These are phyloP conservation scores for Neofusicoccum cordaticola DNA, from an alignment of 2,329 filamentous ascomycete species.

Conservation along the genomic window DNA sequence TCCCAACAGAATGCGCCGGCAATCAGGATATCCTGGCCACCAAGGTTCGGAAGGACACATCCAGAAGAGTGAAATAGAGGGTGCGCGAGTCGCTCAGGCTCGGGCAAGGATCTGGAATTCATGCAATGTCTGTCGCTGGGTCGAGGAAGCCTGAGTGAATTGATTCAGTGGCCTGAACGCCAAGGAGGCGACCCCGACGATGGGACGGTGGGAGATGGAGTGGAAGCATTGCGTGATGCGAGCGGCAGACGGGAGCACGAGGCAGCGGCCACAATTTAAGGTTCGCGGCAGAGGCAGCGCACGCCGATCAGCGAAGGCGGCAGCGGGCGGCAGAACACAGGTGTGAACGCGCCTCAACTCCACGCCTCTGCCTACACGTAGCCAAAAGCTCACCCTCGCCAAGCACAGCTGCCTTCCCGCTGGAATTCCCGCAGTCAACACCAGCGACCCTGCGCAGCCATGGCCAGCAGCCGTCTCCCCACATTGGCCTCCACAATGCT, in stretches of 20 bases:
- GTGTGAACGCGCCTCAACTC: slow-evolving; percentile 3
- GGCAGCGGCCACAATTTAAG: neutral
- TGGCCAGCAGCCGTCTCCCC: neutral
- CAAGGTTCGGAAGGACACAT: neutral
- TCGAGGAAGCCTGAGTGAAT: no score
- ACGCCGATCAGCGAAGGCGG: slow-evolving; percentile 8
- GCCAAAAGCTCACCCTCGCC: neutral
- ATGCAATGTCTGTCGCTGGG: neutral
- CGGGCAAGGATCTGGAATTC: neutral
- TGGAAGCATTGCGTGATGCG: neutral
- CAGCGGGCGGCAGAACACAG: neutral
- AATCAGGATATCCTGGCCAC: neutral
- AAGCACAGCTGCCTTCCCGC: neutral
- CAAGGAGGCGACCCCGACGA: no score
- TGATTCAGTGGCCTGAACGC: no score
- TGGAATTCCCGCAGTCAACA: neutral
- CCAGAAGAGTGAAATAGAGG: neutral
- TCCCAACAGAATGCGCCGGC: neutral
- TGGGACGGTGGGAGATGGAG: neutral
- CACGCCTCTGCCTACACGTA: slow-evolving; percentile 11
- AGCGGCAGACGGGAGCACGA: neutral
- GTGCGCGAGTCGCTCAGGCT: neutral
- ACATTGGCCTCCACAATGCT: neutral
- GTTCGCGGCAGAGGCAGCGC: neutral
- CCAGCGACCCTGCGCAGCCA: neutral